Evolutionary conservation across 1,284 basidiomycete genomes (phyloP), one percentile per base, ranked within the genome.

Genomic region (Abortiporus biennis): DNA sequence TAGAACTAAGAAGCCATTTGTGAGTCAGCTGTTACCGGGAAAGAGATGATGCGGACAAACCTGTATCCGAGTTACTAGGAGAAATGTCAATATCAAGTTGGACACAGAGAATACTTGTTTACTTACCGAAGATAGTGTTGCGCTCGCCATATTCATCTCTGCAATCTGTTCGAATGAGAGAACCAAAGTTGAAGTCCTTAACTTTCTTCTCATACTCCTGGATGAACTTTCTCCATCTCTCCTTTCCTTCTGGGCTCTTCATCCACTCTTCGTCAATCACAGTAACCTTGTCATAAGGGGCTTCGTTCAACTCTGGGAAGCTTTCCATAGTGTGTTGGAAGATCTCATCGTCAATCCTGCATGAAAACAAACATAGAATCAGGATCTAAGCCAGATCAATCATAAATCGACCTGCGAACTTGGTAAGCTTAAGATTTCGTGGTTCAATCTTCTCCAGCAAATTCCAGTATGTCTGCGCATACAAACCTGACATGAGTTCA

Each of bases 181-280:
- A 97, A 23, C 96, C 96, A 67, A 98, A 97, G 74, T 98, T 99
- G 69, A 88, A 92, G 56, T 99, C 94, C 58, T 91, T 85, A 43
- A 96, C 69, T 56, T 82, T 85, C 49, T 86, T 82, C 66, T 92
- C 84, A 67, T 56, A 96, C 85, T 77, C 68, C 57, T 80, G 75
- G 62, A 97, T 92, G 63, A 96, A 99, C 22, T 79, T 76, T 45
- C 93, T 74, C 96, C 96, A 99, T 50, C 79, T 74, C 60, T 85
- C 80, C 74, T 99, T 99, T 41, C 91, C 92, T n/a, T 80, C 75
- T 6, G 75, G 64, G 52, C 82, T 91, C 76, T 99, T 99, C 83
- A 99, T 86, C 69, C 78, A 82, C n/a, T 95, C 85, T 65, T 99
- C 95, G 62, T 96, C 84, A 20, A 98, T 67, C 56, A 78, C 79